Percentiles rank a stretch among this genome's conserved stretches.
phyloP scores from a whole-genome alignment of 176 grass and related monocot species.

The Phyllostachys edulis region DNA sequence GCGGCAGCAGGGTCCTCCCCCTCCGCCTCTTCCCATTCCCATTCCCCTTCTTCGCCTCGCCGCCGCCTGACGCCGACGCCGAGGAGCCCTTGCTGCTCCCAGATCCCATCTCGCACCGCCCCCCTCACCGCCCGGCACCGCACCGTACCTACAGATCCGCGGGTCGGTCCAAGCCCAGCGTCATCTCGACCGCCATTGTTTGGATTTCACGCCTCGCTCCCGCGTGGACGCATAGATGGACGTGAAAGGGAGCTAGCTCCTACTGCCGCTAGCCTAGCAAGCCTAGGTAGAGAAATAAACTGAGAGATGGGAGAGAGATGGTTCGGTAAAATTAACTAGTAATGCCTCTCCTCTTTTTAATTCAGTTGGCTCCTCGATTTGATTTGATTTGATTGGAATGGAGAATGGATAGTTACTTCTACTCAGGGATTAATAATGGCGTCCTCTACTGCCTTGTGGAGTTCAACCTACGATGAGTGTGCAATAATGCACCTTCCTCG shows the following conservation, averaged over 20 bases:
- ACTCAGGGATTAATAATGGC: constrained; percentile 36
- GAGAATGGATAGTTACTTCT: background rate
- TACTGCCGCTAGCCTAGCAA: constrained; percentile 4
- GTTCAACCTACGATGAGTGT: constrained; percentile 27
- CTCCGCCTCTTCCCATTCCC: constrained; percentile 29
- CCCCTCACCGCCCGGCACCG: background rate
- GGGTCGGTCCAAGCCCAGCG: background rate
- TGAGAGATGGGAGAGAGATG: background rate
- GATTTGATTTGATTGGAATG: constrained; percentile 7
- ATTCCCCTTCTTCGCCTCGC: constrained; percentile 24
- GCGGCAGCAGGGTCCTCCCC: constrained; percentile 33
- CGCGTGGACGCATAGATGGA: constrained; percentile 23
- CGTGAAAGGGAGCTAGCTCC: constrained; percentile 11
- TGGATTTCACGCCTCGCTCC: constrained; percentile 6
- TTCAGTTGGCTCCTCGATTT: background rate
- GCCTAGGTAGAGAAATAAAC: background rate
- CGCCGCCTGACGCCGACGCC: background rate
- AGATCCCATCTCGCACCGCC: constrained; percentile 63
- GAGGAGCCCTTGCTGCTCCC: constrained; percentile 69
- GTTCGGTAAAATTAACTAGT: constrained; percentile 24
- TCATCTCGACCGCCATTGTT: constrained; percentile 29
- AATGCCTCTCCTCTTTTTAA: background rate
- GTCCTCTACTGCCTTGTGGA: background rate
- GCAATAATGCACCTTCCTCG: constrained; percentile 37
- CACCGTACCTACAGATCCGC: constrained; percentile 35